Evolutionary conservation across 1,139 yeast genomes (phyloP), one percentile per base, ranked within the genome.

Genomic region (Nematodospora anomalae): DNA sequence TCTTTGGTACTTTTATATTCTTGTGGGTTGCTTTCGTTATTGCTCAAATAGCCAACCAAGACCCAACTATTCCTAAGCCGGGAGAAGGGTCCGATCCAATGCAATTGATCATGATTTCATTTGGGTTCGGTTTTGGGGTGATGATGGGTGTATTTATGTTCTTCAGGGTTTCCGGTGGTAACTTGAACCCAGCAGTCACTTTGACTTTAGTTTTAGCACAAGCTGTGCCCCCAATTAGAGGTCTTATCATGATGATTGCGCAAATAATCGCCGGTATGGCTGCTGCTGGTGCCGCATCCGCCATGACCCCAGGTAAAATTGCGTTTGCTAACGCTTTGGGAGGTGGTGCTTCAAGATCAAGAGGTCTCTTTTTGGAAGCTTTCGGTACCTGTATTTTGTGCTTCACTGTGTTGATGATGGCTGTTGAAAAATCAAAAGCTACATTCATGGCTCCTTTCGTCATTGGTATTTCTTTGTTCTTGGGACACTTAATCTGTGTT

Each of bases 251-350:
- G 80, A 63, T 77, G 62, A 36, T 80, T 38, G 55, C 90, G 31
- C 95, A 88, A 67, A 60, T 87, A 53, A 62, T 86, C 57, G 96
- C 83, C 36, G 95, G 95, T 62, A 83, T 88, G 81, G 88, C 89
- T 51, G 96, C 96, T 42, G 95, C 95, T 42, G 96, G 88, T 60
- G 92, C 89, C 31, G 95, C 90, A 34, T 67, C 77, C 47, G 95
- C 89, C 35, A 76, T 87, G 83, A 83, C 94, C 25, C 96, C 96
- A 30, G 96, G 96, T 44, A 71, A 73, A 30, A 71, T 87, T 52
- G 71, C 77, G 14, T 88, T 86, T 53, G 76, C 87, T 47, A 87
- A 88, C 53, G 71, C 74, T 36, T 67, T 86, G 44, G 89, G 94
- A 42, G 81, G 83, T 44, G 92, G 81, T 36, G 71, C 77, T 50